Base-by-base conservation (phyloP, 345 rosid genomes). In the Streptanthus diversifolius region DNA sequence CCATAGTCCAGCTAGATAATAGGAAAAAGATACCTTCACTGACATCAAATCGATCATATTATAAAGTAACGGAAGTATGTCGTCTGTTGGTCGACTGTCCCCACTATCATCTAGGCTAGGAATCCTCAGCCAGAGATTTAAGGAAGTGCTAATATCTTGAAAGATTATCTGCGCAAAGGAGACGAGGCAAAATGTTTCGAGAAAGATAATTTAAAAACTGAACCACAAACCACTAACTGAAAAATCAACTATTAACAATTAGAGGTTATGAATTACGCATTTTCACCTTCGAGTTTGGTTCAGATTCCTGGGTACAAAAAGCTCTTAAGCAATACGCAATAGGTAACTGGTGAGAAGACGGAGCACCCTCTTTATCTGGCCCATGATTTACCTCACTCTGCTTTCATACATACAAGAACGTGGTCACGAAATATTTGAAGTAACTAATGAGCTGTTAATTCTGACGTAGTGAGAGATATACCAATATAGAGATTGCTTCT, bases 221-320 rank as follows among this genome's bases (percentile, higher is more conserved):
- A 37, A 73, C 57, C 70, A 70, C 39, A 78, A 70, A 59, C 44
- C 37, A 47, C 60, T 9, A 65, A 40, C 59, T 37, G 51, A 48
- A 64, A 19, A 45, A 47, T 76, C 24, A 63, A 45, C 30, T 45
- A 41, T 29, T 58, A 69, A 47, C 27, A 56, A 19, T 61, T 49
- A 56, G 59, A 76, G 57, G 81, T 77, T 75, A 80, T 77, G 74
- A 66, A 77, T 53, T 59, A 78, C 32, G 29, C 72, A 80, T 69
- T 45, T 71, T 59, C 78, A 93, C 97, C 98, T 91, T 82, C 37
- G 97, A 91, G 71, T 76, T 82, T 58, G 98, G 92, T 54, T 89
- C 96, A 60, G 72, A 83, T 80, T 93, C 98, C 52, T 85, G 86
- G 58, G 63, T 73, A 66, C 90, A 83, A 4, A 93, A 80, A 51